These are phyloP conservation scores for Cymodocea nodosa DNA, from an alignment of 116 monocot genomes.

Conservation along the genomic window DNA sequence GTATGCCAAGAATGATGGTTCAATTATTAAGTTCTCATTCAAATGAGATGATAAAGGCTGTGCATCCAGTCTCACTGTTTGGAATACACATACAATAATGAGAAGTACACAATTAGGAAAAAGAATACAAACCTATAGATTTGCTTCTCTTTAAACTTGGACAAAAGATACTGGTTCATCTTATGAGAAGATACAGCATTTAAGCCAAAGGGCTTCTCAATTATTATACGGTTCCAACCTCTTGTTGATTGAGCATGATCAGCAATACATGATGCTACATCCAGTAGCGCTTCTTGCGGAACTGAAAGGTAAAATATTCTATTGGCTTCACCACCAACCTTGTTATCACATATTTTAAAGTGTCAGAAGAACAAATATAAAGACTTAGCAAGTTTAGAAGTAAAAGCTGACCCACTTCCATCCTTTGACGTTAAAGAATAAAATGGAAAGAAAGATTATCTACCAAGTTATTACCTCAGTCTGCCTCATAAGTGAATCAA, in stretches of 20 bases:
- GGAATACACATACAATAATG: no score
- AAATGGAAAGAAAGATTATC: not conserved
- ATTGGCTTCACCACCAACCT: constrained; percentile 64
- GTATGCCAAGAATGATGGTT: not conserved
- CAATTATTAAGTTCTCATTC: no score
- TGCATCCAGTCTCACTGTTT: no score
- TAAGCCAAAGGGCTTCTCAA: constrained; percentile 92
- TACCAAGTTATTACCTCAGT: constrained; percentile 34
- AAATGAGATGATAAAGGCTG: no score
- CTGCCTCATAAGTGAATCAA: constrained; percentile 55
- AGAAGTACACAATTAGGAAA: not conserved
- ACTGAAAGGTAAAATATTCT: constrained; percentile 93
- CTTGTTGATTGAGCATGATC: constrained; percentile 46
- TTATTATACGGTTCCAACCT: constrained; percentile 88
- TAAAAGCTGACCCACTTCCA: not conserved
- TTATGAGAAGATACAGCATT: constrained; percentile 50
- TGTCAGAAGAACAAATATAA: not conserved
- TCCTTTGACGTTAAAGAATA: not conserved
- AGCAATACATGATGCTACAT: constrained; percentile 69
- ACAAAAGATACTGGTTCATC: constrained; percentile 52
- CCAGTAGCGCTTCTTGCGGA: constrained; percentile 80
- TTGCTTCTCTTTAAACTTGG: constrained; percentile 74
- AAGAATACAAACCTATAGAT: constrained; percentile 54
- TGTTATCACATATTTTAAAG: not conserved
- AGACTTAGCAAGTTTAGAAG: not conserved